Percentiles rank a stretch among this genome's conserved stretches.
Evolutionary conservation across 2,329 filamentous ascomycete genomes (phyloP).

Genomic region (Fusarium pseudocircinatum): DNA sequence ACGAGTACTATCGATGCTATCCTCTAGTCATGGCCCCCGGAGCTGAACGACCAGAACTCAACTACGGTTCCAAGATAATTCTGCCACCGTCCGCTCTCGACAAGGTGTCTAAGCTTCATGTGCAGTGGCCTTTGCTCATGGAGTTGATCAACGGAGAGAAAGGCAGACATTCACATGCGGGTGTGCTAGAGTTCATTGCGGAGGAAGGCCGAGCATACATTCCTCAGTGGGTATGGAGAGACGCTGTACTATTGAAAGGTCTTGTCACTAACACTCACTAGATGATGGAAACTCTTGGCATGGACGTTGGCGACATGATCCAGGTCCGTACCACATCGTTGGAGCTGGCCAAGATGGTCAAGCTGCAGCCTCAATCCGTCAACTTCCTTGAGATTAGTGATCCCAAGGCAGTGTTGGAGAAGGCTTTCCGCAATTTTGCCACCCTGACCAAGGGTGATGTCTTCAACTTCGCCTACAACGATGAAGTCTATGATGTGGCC

Average conservation of each 20-base stretch:
- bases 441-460: slow-evolving; percentile 92
- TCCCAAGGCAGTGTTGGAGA: slow-evolving; percentile 95
- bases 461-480: slow-evolving; percentile 97
- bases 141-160: slow-evolving; percentile 91
- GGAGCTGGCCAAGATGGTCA: slow-evolving; percentile 90
- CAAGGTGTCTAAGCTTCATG: slow-evolving; percentile 94
- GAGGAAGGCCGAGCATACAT: slow-evolving; percentile 97
- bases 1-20: slow-evolving; percentile 98
- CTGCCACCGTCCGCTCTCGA: slow-evolving; percentile 96
- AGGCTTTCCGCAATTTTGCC: slow-evolving; percentile 94
- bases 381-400: slow-evolving; percentile 97
- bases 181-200: slow-evolving; percentile 96
- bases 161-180: slow-evolving; percentile 85
- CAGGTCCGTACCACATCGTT: slow-evolving; percentile 96
- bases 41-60: slow-evolving; percentile 86
- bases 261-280: slow-evolving; percentile 51
- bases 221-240: slow-evolving; percentile 81
- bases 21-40: slow-evolving; percentile 94
- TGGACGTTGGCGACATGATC: slow-evolving; percentile 93
- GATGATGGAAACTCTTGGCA: slow-evolving; percentile 91
- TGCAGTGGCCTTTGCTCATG: slow-evolving; percentile 97
- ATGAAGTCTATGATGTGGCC: slow-evolving; percentile 90
- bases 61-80: slow-evolving; percentile 97
- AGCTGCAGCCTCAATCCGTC: slow-evolving; percentile 92
- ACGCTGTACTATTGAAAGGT: not conserved